A percentile compares a stretch with the other conserved stretches of the same genome.
These are phyloP conservation scores for Kodamaea kaohsiungensis DNA, from an alignment of 805 yeast species.

Conservation along the genomic window DNA sequence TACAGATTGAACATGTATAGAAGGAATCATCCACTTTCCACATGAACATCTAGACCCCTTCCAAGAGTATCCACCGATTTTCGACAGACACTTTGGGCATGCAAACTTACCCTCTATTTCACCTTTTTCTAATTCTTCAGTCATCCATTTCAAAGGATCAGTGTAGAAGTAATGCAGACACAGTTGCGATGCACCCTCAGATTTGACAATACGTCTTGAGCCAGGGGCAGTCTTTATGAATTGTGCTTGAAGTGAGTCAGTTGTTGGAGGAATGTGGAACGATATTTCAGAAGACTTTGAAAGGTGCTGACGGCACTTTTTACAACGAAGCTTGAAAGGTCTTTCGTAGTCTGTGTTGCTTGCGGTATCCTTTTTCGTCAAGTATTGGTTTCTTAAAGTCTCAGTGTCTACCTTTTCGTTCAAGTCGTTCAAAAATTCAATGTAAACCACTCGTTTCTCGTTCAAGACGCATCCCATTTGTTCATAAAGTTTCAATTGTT, in stretches of 20 bases:
- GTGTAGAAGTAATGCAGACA: conserved; percentile 81
- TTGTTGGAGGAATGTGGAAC: conserved; percentile 65
- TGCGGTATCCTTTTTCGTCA: neutral
- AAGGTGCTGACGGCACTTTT: conserved; percentile 71
- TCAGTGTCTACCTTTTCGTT: conserved; percentile 38
- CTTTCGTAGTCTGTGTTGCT: conserved; percentile 15
- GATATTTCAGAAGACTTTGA: conserved; percentile 66
- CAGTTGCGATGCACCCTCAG: conserved; percentile 52
- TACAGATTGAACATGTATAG: conserved; percentile 75
- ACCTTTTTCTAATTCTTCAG: conserved; percentile 67
- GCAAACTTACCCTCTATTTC: conserved; percentile 82
- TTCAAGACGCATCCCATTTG: conserved; percentile 31
- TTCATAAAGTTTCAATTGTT: conserved; percentile 68
- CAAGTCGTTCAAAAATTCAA: conserved; percentile 26
- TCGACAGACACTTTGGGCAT: conserved; percentile 83
- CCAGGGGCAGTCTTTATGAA: conserved; percentile 66
- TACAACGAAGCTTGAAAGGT: conserved; percentile 60
- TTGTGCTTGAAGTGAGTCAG: conserved; percentile 62
- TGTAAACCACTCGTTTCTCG: conserved; percentile 21
- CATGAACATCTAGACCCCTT: conserved; percentile 92
- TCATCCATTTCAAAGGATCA: conserved; percentile 95
- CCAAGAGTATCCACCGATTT: conserved; percentile 94
- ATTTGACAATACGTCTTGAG: conserved; percentile 59
- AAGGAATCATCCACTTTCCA: conserved; percentile 95
- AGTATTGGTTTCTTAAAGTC: conserved; percentile 22